Conservation (phyloP, 2,329 filamentous ascomycete genomes). For the Diaporthe destruens region DNA sequence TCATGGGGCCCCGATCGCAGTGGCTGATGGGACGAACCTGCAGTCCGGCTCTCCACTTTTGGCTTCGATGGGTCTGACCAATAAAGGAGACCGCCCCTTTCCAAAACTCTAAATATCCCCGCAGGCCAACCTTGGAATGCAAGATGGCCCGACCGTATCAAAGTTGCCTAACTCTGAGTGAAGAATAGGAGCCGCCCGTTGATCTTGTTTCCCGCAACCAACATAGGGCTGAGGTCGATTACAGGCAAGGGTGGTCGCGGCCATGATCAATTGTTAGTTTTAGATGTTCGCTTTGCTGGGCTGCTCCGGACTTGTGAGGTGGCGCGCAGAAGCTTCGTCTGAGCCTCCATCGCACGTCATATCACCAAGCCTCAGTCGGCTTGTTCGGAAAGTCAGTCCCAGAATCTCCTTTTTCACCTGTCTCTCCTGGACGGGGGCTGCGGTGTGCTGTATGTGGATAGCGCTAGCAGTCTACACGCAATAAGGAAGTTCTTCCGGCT, state of each 20-base stretch:
- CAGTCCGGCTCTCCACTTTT: conserved; percentile 5
- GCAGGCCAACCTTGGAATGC: neutral
- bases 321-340: neutral
- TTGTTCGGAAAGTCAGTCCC: neutral
- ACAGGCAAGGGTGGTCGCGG: neutral
- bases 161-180: too few species aligned
- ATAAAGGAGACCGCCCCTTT: conserved; percentile 19
- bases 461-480: neutral
- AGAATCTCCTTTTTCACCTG: neutral
- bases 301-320: neutral
- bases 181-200: neutral
- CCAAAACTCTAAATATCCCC: conserved; percentile 13
- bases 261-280: neutral
- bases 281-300: neutral
- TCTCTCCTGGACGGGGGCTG: neutral
- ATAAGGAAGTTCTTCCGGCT: neutral
- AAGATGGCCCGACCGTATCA: neutral
- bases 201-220: neutral
- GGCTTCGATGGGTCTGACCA: conserved; percentile 1
- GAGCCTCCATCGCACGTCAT: neutral
- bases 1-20: neutral
- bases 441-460: neutral
- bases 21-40: conserved; percentile 20
- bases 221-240: neutral
- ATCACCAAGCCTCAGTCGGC: neutral